Percentiles rank a stretch among this genome's conserved stretches.
phyloP scores from a whole-genome alignment of 805 yeast species.

The Peterozyma toletana region DNA sequence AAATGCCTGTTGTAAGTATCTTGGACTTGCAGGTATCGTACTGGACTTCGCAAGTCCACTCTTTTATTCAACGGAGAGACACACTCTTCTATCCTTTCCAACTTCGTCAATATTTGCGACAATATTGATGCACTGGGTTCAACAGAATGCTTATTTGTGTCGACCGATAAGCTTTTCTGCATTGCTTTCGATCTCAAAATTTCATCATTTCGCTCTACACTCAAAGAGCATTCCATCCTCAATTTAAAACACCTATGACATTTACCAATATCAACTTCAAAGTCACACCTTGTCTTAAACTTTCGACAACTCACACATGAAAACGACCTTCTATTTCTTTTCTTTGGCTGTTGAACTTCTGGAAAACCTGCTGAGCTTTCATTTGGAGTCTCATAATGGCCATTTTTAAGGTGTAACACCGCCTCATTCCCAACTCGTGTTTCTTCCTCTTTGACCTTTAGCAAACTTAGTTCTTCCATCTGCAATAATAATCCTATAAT shows the following conservation, averaged over 20 bases:
- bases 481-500: too few relatives aligned
- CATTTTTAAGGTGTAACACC: background rate
- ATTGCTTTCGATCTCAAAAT: slow-evolving; percentile 5
- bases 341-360: slow-evolving; percentile 1
- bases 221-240: slow-evolving; percentile 32
- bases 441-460: too few relatives aligned
- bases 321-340: slow-evolving; percentile 31
- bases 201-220: slow-evolving; percentile 21
- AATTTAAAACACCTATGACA: slow-evolving; percentile 39
- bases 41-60: slow-evolving; percentile 7
- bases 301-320: slow-evolving; percentile 34
- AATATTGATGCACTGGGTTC: too few relatives aligned
- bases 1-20: slow-evolving; percentile 9
- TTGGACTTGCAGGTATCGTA: slow-evolving; percentile 3
- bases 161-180: background rate
- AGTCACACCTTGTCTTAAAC: slow-evolving; percentile 42
- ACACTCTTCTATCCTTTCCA: background rate
- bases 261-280: slow-evolving; percentile 29
- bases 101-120: background rate
- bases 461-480: too few relatives aligned
- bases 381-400: background rate
- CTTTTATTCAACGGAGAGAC: background rate
- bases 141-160: background rate
- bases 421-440: background rate
- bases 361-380: background rate